phyloP scores from a whole-genome alignment of 2,329 filamentous ascomycete genomes.

The Rhinocladiella mackenziei region DNA sequence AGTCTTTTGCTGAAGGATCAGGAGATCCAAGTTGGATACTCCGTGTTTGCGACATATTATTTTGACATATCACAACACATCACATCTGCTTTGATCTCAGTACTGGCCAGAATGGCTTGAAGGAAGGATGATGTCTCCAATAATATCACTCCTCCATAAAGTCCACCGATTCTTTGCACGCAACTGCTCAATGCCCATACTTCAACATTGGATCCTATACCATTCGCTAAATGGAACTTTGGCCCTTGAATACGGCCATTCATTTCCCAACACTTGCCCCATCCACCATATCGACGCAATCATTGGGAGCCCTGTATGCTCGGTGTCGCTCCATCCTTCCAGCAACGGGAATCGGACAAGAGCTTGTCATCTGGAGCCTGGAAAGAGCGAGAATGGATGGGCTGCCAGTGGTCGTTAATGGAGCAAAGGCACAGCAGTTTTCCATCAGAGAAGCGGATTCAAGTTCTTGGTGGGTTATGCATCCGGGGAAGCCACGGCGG shows the following conservation, averaged over 20 bases:
- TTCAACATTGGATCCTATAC: not conserved
- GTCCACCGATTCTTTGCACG: not conserved
- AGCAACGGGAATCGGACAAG: constrained; percentile 22
- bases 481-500: no score
- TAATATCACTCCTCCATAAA: not conserved
- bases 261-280: not conserved
- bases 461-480: constrained; percentile 4
- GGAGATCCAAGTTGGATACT: not conserved
- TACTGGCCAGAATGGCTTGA: not conserved
- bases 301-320: constrained; percentile 23
- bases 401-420: constrained; percentile 15
- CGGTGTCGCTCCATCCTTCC: constrained; percentile 20
- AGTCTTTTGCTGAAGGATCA: not conserved
- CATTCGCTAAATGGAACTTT: not conserved
- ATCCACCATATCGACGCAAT: constrained; percentile 2
- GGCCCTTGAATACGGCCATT: not conserved
- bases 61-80: not conserved
- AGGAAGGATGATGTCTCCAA: not conserved
- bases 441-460: constrained; percentile 16
- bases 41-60: not conserved
- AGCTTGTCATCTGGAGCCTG: constrained; percentile 24
- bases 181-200: not conserved
- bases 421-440: constrained; percentile 10
- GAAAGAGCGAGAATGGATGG: constrained; percentile 16
- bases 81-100: not conserved